phyloP scores from a whole-genome alignment of 2,329 filamentous ascomycete genomes.

The Tolypocladium paradoxum region DNA sequence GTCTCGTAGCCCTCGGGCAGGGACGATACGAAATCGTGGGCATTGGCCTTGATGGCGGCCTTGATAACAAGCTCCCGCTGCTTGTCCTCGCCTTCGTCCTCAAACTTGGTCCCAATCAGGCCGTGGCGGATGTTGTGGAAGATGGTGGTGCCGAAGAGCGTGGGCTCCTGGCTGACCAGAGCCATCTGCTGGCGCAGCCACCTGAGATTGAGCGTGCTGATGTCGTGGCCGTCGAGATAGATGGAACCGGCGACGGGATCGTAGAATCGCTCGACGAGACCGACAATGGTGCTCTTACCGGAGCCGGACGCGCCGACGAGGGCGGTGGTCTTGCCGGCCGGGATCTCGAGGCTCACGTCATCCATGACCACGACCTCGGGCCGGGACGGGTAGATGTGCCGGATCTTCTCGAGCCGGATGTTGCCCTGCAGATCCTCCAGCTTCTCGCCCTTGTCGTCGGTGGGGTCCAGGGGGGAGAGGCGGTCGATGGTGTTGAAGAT shows the following conservation, averaged over 20 bases:
- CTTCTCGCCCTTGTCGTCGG: conserved; percentile 56
- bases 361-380: conserved; percentile 86
- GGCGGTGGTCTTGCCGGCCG: conserved; percentile 84
- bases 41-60: conserved; percentile 84
- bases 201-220: conserved; percentile 69
- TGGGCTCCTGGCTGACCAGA: conserved; percentile 86
- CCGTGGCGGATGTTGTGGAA: conserved; percentile 85
- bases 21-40: conserved; percentile 76
- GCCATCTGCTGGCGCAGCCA: conserved; percentile 92
- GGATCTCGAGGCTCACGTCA: conserved; percentile 66
- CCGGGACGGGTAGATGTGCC: conserved; percentile 89
- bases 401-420: conserved; percentile 72
- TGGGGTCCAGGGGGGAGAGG: conserved; percentile 70
- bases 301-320: conserved; percentile 90
- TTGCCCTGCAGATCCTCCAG: conserved; percentile 64
- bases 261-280: conserved; percentile 89
- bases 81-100: conserved; percentile 54
- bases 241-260: conserved; percentile 73
- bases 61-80: conserved; percentile 62
- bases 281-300: conserved; percentile 90
- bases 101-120: conserved; percentile 71
- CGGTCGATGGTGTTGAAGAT: conserved; percentile 94
- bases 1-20: conserved; percentile 88
- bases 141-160: conserved; percentile 82
- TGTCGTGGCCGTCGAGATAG: conserved; percentile 71